Evolutionary conservation across 1,284 basidiomycete genomes (phyloP).

Genomic region (Pseudozyma pruni): DNA sequence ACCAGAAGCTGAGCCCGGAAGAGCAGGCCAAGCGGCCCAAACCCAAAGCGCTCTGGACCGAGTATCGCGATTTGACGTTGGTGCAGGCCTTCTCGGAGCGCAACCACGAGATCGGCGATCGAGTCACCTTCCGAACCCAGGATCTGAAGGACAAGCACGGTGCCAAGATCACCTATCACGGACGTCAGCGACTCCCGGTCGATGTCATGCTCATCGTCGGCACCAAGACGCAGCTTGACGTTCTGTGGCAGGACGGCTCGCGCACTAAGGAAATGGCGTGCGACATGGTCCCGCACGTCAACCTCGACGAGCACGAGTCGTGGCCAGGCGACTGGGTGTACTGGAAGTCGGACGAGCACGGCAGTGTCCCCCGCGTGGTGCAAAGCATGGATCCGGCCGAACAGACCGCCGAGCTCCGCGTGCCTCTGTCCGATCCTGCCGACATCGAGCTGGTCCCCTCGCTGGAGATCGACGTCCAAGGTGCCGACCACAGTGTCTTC

Average conservation of each 20-base stretch:
- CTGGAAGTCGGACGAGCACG: slow-evolving; percentile 80
- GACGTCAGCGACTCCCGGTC: slow-evolving; percentile 31
- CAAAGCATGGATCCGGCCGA: slow-evolving; percentile 70
- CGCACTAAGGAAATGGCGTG: slow-evolving; percentile 74
- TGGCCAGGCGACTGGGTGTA: slow-evolving; percentile 85
- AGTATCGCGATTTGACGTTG: slow-evolving; percentile 39
- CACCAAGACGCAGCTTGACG: slow-evolving; percentile 76
- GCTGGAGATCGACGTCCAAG: slow-evolving; percentile 87
- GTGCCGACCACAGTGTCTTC: slow-evolving; percentile 70
- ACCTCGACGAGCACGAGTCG: slow-evolving; percentile 68
- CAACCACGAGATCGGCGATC: slow-evolving; percentile 64
- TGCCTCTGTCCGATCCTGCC: slow-evolving; percentile 45
- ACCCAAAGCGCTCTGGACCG: slow-evolving; percentile 44
- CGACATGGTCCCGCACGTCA: slow-evolving; percentile 80
- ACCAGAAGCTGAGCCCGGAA: slow-evolving; percentile 73
- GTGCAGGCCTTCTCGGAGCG: slow-evolving; percentile 46
- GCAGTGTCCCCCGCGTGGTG: slow-evolving; percentile 76
- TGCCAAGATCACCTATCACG: slow-evolving; percentile 37
- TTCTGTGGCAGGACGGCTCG: slow-evolving; percentile 89
- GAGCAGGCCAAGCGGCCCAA: slow-evolving; percentile 43
- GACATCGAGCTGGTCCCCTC: slow-evolving; percentile 78
- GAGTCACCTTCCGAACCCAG: slow-evolving; percentile 62
- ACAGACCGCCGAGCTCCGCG: slow-evolving; percentile 60
- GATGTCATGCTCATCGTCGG: slow-evolving; percentile 72
- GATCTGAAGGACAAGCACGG: slow-evolving; percentile 43